These are phyloP conservation scores for Styphnolobium japonicum DNA, from an alignment of 306 rosid genomes.

Conservation along the genomic window DNA sequence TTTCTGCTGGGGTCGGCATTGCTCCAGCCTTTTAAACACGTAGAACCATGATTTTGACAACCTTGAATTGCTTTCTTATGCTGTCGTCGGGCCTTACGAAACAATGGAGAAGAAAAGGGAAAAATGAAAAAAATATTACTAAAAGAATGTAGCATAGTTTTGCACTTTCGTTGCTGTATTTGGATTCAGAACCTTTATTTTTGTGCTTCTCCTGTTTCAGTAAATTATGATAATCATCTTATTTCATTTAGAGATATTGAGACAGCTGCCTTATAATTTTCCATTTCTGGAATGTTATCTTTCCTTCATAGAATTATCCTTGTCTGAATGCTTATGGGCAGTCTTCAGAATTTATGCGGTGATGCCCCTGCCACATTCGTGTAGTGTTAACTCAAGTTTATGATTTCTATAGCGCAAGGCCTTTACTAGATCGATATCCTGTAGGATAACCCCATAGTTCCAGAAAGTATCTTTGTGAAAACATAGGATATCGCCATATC, in stretches of 20 bases:
- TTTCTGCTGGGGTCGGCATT: not conserved
- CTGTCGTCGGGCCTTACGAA: not conserved
- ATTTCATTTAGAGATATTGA: not conserved
- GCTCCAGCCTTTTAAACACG: not conserved
- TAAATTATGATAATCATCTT: slow-evolving; percentile 7
- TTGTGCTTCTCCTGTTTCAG: not conserved
- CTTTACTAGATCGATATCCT: not conserved
- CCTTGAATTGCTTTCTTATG: not conserved
- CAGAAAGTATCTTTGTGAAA: not conserved
- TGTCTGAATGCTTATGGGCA: not conserved
- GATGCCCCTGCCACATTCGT: not conserved
- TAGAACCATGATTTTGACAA: not conserved
- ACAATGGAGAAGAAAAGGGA: not conserved
- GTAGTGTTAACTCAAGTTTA: not conserved
- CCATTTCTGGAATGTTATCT: not conserved
- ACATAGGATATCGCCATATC: not conserved
- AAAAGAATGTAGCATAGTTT: not conserved
- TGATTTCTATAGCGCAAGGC: not conserved
- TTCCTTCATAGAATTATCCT: not conserved
- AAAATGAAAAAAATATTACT: not conserved
- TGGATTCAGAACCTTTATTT: not conserved
- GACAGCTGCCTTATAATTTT: not conserved
- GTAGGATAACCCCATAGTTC: not conserved
- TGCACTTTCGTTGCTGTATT: not conserved
- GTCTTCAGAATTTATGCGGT: not conserved